Evolutionary conservation across 768 basidiomycete species (phyloP), one percentile per base, ranked within the genome.

Genomic region (Amanita phalloides): DNA sequence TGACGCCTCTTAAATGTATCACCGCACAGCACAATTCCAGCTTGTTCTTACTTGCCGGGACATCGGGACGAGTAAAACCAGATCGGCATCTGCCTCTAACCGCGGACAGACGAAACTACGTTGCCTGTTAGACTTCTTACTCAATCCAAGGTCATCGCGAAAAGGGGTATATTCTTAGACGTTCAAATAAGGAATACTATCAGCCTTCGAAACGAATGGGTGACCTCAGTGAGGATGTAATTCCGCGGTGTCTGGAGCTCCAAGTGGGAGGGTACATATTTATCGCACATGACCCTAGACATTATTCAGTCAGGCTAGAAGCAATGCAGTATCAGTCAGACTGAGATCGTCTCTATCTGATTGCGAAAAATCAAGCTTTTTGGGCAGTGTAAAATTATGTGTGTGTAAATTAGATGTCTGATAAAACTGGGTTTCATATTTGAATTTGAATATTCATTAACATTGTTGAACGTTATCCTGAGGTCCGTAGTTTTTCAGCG

Each of bases 401-500:
- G 25, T 3, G 10, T 20, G 36, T 21, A 28, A 37, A 25, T 39
- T 17, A 48, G 17, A 48, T 44, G 21, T 25, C n/a, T 23, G n/a
- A 6, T 20, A 37, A 49, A 39, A 26, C n/a, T 4, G 33, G 35
- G 23, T 25, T 38, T 26, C 25, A 9, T 21, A 25, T 21, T 17
- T 17, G 17, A 17, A 38, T n/a, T 20, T 10, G 23, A 38, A 48
- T 14, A 20, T 43, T 21, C 23, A 4, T 25, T 17, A 17, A 17
- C 17, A 17, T 17, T 17, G 26, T 35, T 51, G 11, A 28, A 20
- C 23, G 4, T 35, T 36, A 52, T 42, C n/a, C n/a, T n/a, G n/a
- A 45, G 55, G 37, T 30, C 56, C 57, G 64, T 90, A 88, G 60
- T 90, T 90, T 71, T 86, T 89, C 62, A 90, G 66, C 1, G 88